These are phyloP conservation scores for Lepiota venenata DNA, from an alignment of 768 basidiomycete genomes.

Conservation along the genomic window DNA sequence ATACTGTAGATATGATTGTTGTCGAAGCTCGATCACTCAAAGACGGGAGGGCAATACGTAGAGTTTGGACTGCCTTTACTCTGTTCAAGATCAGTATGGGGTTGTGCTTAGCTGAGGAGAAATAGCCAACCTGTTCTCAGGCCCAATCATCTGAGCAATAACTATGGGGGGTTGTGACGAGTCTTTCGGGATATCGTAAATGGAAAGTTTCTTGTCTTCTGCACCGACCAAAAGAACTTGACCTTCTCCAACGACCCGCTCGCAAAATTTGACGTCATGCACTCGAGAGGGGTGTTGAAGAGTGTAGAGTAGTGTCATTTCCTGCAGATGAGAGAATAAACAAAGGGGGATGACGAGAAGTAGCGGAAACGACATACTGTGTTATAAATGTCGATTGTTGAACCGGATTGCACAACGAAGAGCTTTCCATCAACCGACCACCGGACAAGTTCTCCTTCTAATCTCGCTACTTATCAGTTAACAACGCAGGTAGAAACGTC, in stretches of 20 bases:
- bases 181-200: constrained; percentile 62
- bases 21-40: constrained; percentile 36
- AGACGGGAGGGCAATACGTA: constrained; percentile 55
- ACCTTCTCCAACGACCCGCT: constrained; percentile 48
- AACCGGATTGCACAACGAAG: constrained; percentile 78
- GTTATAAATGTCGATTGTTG: constrained; percentile 78
- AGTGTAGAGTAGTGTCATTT: constrained; percentile 72
- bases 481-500: background rate
- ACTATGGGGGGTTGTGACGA: constrained; percentile 45
- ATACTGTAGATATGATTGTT: constrained; percentile 71
- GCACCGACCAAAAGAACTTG: constrained; percentile 81
- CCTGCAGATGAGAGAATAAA: constrained; percentile 39
- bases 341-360: background rate
- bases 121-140: constrained; percentile 70
- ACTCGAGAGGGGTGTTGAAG: constrained; percentile 79
- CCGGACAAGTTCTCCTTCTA: constrained; percentile 90
- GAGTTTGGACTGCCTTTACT: constrained; percentile 76
- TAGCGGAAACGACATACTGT: constrained; percentile 45
- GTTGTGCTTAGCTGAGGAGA: constrained; percentile 3
- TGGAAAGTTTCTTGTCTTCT: constrained; percentile 85
- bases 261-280: constrained; percentile 79
- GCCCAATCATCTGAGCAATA: constrained; percentile 75
- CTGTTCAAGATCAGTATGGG: constrained; percentile 33
- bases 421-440: constrained; percentile 79
- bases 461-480: background rate